Evolutionary conservation across 768 basidiomycete species (phyloP).

Genomic region (Hericium erinaceus): DNA sequence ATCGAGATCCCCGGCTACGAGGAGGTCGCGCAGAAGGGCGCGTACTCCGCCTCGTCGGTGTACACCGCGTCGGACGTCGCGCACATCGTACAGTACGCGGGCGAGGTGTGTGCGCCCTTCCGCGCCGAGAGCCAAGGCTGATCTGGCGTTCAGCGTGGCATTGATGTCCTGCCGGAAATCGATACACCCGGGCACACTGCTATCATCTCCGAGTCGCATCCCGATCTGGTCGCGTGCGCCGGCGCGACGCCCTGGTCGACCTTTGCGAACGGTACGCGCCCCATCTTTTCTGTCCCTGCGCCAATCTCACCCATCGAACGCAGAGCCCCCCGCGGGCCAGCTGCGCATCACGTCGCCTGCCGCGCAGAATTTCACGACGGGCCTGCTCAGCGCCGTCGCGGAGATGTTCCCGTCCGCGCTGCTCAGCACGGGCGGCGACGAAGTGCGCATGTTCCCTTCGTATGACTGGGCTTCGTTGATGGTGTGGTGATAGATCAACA

Average conservation of each 20-base stretch:
- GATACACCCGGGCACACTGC: slow-evolving; percentile 46
- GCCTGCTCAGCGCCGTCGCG: slow-evolving; percentile 45
- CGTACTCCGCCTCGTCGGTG: slow-evolving; percentile 26
- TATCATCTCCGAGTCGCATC: slow-evolving; percentile 31
- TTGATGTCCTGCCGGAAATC: slow-evolving; percentile 21
- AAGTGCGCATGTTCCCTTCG: slow-evolving; percentile 8
- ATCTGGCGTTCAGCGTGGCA: too few species aligned
- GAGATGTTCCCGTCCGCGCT: slow-evolving; percentile 44
- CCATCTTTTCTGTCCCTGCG: not conserved
- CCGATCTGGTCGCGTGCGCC: slow-evolving; percentile 36
- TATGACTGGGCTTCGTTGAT: too few species aligned
- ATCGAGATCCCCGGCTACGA: slow-evolving; percentile 28
- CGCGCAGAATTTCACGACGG: slow-evolving; percentile 49
- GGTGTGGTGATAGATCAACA: slow-evolving; percentile 21
- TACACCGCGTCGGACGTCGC: slow-evolving; percentile 30
- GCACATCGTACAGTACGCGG: slow-evolving; percentile 35
- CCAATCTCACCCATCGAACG: not conserved
- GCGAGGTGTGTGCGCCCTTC: slow-evolving; percentile 13
- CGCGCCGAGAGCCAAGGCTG: too few species aligned
- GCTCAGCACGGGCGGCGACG: slow-evolving; percentile 58
- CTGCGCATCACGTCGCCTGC: slow-evolving; percentile 58
- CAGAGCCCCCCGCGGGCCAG: slow-evolving; percentile 74
- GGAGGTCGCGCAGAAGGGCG: slow-evolving; percentile 34
- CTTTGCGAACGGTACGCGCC: slow-evolving; percentile 40
- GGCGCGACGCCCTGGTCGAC: slow-evolving; percentile 33